phyloP scores from a whole-genome alignment of 2,329 filamentous ascomycete species.

The Exophiala aquamarina region DNA sequence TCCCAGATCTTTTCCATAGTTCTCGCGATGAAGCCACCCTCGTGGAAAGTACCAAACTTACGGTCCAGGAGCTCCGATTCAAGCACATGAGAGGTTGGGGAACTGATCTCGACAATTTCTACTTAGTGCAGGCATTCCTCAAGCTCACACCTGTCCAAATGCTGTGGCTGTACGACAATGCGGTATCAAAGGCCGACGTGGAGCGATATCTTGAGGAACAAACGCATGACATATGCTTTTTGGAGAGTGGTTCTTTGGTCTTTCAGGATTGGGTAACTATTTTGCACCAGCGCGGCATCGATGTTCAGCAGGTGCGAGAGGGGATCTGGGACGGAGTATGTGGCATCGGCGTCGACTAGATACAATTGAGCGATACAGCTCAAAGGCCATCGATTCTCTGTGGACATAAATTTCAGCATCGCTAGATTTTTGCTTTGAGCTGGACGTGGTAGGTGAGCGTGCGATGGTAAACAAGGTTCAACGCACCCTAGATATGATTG shows the following conservation, averaged over 20 bases:
- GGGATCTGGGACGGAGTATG: conserved; percentile 19
- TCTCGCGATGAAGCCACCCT: conserved; percentile 3
- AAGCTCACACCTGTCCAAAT: conserved; percentile 63
- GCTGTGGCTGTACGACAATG: conserved; percentile 57
- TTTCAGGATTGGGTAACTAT: conserved; percentile 60
- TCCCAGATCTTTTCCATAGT: conserved; percentile 22
- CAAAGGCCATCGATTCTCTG: too few relatives aligned
- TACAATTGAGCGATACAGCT: too few relatives aligned
- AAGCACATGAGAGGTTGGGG: conserved; percentile 59
- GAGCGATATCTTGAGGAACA: conserved; percentile 49
- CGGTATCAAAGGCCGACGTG: conserved; percentile 57
- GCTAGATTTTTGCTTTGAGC: too few relatives aligned
- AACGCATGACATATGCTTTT: conserved; percentile 59
- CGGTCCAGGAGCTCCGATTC: conserved; percentile 46
- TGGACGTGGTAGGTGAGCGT: too few relatives aligned
- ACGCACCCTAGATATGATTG: too few relatives aligned
- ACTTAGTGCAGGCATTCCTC: conserved; percentile 64
- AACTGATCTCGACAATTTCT: conserved; percentile 63
- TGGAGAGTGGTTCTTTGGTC: conserved; percentile 64
- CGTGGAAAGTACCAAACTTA: conserved; percentile 22
- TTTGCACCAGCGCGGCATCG: conserved; percentile 54
- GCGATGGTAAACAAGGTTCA: too few relatives aligned
- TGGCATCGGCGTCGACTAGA: conserved; percentile 10
- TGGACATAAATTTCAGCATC: too few relatives aligned
- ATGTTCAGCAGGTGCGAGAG: conserved; percentile 41